Evolutionary conservation across 2,329 filamentous ascomycete species (phyloP).

Genomic region (Ophiostoma sp.): DNA sequence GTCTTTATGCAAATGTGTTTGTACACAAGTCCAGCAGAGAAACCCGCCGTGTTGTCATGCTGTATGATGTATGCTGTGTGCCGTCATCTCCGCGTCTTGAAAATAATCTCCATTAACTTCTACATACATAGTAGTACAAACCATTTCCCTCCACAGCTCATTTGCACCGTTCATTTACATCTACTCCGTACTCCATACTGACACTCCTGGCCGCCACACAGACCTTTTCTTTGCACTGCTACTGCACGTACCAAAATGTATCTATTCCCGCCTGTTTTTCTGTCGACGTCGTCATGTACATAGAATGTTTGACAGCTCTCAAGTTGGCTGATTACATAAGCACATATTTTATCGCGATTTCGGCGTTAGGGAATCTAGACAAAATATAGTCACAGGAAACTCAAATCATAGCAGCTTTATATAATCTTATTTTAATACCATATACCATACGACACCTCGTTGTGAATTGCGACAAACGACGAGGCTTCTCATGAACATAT

Average conservation of each 20-base stretch:
- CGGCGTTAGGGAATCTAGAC: too few relatives aligned
- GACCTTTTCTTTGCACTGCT: neutral
- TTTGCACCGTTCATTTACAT: neutral
- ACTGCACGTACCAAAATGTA: slow-evolving; percentile 9
- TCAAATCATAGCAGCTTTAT: too few relatives aligned
- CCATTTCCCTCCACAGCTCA: neutral
- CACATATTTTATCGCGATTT: neutral
- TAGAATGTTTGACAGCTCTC: neutral
- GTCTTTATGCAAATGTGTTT: neutral
- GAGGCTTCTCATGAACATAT: neutral
- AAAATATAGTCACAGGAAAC: neutral
- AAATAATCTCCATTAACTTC: too few relatives aligned
- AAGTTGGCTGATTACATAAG: neutral
- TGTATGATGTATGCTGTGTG: too few relatives aligned
- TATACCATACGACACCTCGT: neutral
- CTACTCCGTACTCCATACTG: neutral
- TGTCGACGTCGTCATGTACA: neutral
- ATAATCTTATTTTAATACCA: too few relatives aligned
- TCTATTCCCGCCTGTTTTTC: slow-evolving; percentile 7
- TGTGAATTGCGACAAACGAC: neutral
- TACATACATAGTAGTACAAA: neutral
- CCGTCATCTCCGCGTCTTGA: too few relatives aligned
- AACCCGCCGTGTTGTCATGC: neutral
- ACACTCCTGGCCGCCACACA: neutral
- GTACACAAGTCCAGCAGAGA: too few relatives aligned